Percentiles rank a stretch among this genome's conserved stretches.
Evolutionary conservation across 2,329 filamentous ascomycete genomes (phyloP).

Genomic region (Aspergillus candidus): DNA sequence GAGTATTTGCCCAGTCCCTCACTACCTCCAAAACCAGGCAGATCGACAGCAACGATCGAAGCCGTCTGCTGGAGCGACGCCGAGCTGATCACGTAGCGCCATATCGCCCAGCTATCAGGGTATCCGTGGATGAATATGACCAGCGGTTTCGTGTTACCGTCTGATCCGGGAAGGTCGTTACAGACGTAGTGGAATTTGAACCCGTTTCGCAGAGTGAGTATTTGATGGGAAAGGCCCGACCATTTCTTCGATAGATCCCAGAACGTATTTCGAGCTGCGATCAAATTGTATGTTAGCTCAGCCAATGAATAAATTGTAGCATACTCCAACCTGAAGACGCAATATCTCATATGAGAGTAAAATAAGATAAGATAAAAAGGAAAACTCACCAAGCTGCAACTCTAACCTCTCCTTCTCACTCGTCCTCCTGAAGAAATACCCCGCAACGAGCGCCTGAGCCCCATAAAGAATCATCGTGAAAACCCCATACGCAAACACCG

Average conservation of each 20-base stretch:
- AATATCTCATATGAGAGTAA: too few relatives aligned
- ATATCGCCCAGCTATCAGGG: conserved; percentile 53
- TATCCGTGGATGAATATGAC: conserved; percentile 56
- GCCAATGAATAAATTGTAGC: too few relatives aligned
- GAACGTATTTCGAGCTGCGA: conserved; percentile 45
- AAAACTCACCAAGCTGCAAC: conserved; percentile 36
- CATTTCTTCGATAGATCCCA: conserved; percentile 50
- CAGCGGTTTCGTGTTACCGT: conserved; percentile 30
- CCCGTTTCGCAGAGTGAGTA: conserved; percentile 45
- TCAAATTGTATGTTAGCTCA: neutral
- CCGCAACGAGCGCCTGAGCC: conserved; percentile 24
- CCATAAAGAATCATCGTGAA: conserved; percentile 31
- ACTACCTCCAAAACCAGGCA: conserved; percentile 55
- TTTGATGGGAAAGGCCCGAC: conserved; percentile 45
- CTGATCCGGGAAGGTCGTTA: conserved; percentile 26
- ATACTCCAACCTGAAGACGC: too few relatives aligned
- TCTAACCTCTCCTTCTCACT: conserved; percentile 38
- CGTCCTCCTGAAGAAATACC: conserved; percentile 32
- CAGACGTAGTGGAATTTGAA: conserved; percentile 52
- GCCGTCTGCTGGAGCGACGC: conserved; percentile 33
- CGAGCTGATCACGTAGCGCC: conserved; percentile 45
- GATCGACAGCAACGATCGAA: conserved; percentile 50
- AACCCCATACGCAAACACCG: conserved; percentile 29
- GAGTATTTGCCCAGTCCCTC: conserved; percentile 47
- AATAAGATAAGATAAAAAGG: neutral